Conservation (phyloP, 2,329 filamentous ascomycete species). For the Fusarium papillatum region DNA sequence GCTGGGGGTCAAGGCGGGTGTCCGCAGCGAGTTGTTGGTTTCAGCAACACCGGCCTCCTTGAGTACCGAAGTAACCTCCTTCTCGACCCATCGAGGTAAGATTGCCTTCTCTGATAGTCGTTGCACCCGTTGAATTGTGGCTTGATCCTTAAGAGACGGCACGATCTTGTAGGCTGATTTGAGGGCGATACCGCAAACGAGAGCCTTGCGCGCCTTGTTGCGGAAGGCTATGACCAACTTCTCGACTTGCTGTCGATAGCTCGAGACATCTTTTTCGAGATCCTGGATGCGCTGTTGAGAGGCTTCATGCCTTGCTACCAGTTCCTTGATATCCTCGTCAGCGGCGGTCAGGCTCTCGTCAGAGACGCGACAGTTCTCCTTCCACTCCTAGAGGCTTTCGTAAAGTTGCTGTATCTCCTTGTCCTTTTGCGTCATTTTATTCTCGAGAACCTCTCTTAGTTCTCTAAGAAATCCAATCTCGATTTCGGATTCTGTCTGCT, state of each 20-base stretch:
- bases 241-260: background rate
- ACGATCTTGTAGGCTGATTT: slow-evolving; percentile 17
- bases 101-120: background rate
- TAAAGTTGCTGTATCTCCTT: background rate
- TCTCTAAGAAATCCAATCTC: background rate
- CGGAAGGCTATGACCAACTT: slow-evolving; percentile 13
- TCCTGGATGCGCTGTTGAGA: background rate
- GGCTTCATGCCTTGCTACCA: background rate
- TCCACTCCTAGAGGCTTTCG: background rate
- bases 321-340: background rate
- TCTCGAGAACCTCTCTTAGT: background rate
- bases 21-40: background rate
- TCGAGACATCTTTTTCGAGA: background rate
- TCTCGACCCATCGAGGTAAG: background rate
- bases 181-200: slow-evolving; percentile 8
- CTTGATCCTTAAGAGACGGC: background rate
- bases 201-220: slow-evolving; percentile 1
- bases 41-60: background rate
- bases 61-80: slow-evolving; percentile 6
- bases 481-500: background rate
- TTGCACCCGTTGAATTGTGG: background rate
- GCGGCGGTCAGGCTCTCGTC: background rate
- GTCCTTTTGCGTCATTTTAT: slow-evolving; percentile 3
- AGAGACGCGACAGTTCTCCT: background rate
- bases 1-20: background rate